A percentile compares a stretch with the other conserved stretches of the same genome.
Conservation (phyloP, 495 filamentous ascomycete species). For the Lasiosphaeria hispida region DNA sequence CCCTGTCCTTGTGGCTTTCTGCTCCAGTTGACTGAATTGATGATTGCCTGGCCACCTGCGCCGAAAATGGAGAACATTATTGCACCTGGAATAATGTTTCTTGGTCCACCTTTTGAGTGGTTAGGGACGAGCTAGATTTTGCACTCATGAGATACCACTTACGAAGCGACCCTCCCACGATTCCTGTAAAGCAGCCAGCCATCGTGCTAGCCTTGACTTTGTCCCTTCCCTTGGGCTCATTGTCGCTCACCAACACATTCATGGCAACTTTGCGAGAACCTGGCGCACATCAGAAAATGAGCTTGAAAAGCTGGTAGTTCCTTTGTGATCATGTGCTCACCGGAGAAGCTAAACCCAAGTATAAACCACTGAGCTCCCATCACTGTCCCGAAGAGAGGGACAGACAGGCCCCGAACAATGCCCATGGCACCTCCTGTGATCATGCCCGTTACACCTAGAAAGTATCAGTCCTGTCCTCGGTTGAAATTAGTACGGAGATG, state of each 20-base stretch:
- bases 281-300: slow-evolving; percentile 23
- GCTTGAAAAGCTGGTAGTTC: not conserved
- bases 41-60: slow-evolving; percentile 34
- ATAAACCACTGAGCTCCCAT: slow-evolving; percentile 77
- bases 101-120: slow-evolving; percentile 36
- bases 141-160: slow-evolving; percentile 29
- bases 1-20: slow-evolving; percentile 15
- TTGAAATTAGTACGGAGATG: not conserved
- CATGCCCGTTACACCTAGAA: slow-evolving; percentile 65
- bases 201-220: slow-evolving; percentile 61
- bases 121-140: slow-evolving; percentile 14
- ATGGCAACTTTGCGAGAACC: slow-evolving; percentile 37
- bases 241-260: slow-evolving; percentile 38
- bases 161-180: slow-evolving; percentile 63
- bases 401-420: slow-evolving; percentile 61
- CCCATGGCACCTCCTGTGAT: slow-evolving; percentile 67
- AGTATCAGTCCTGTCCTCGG: not conserved
- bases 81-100: slow-evolving; percentile 41
- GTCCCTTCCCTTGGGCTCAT: slow-evolving; percentile 52
- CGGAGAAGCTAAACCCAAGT: slow-evolving; percentile 74
- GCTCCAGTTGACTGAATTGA: slow-evolving; percentile 15
- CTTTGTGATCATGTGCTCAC: slow-evolving; percentile 39
- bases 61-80: slow-evolving; percentile 39
- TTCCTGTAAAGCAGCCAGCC: slow-evolving; percentile 70
- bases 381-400: slow-evolving; percentile 67